A percentile compares a stretch with the other conserved stretches of the same genome.
Conservation (phyloP, 148 eudicot genomes). For the Chenopodium suecicum region DNA sequence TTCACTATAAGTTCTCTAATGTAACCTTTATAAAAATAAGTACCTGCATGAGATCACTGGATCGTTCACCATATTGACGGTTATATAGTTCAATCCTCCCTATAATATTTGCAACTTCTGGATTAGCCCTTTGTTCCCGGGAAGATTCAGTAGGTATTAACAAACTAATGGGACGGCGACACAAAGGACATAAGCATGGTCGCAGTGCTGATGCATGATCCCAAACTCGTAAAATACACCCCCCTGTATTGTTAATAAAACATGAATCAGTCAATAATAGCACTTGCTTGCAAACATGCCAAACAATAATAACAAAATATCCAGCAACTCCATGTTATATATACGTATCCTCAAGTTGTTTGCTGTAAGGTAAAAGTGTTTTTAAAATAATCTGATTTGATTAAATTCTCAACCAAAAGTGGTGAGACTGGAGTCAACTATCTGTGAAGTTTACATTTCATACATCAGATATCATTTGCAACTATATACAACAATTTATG, state of each 20-base stretch:
- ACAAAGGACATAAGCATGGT: conserved; percentile 85
- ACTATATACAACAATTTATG: no score
- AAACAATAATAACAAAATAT: not conserved
- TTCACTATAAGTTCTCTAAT: no score
- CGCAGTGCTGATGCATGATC: conserved; percentile 69
- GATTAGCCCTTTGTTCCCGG: conserved; percentile 36
- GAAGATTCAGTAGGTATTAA: conserved; percentile 76
- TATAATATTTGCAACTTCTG: conserved; percentile 52
- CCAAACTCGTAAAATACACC: conserved; percentile 84
- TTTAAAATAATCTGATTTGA: not conserved
- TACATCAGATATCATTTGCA: not conserved
- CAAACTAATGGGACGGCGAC: conserved; percentile 79
- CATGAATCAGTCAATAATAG: not conserved
- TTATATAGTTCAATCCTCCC: conserved; percentile 69
- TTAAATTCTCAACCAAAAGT: not conserved
- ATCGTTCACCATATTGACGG: conserved; percentile 60
- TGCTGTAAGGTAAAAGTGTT: not conserved
- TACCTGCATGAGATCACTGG: conserved; percentile 76
- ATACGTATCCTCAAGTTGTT: not conserved
- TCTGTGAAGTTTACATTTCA: not conserved
- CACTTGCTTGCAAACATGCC: not conserved
- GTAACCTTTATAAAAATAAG: not conserved
- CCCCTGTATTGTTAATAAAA: conserved; percentile 37
- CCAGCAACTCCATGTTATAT: not conserved
- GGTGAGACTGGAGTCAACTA: not conserved